Percentiles rank a stretch among this genome's conserved stretches.
These are phyloP conservation scores for Musa itinerans DNA, from an alignment of 176 grass and related monocot genomes.

Conservation along the genomic window DNA sequence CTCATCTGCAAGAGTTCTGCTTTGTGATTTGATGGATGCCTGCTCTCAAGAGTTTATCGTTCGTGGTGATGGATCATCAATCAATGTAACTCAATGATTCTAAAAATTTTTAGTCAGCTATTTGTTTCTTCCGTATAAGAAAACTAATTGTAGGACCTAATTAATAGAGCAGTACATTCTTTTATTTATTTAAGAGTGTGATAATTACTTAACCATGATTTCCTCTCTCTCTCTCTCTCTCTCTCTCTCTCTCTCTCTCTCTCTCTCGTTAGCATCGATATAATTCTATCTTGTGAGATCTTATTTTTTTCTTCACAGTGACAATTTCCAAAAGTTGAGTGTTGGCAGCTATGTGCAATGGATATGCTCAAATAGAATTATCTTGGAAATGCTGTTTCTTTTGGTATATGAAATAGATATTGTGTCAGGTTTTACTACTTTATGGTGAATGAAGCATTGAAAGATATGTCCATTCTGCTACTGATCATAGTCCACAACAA, in stretches of 20 bases:
- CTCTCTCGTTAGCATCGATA: background rate
- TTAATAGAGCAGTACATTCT: constrained; percentile 91
- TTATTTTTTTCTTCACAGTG: too few relatives aligned
- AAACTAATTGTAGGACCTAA: constrained; percentile 73
- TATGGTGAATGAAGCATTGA: too few relatives aligned
- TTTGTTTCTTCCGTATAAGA: constrained; percentile 22
- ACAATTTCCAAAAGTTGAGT: too few relatives aligned
- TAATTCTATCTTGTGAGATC: too few relatives aligned
- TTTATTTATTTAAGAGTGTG: constrained; percentile 34
- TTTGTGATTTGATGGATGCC: constrained; percentile 53
- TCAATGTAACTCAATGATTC: background rate
- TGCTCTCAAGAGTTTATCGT: constrained; percentile 73
- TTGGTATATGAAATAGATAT: too few relatives aligned
- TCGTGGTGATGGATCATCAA: constrained; percentile 30
- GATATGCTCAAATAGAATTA: too few relatives aligned
- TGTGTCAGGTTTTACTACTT: too few relatives aligned
- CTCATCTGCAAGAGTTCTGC: background rate
- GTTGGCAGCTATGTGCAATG: too few relatives aligned
- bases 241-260: background rate
- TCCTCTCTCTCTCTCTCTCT: background rate
- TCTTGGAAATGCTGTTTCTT: too few relatives aligned
- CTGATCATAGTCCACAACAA: too few relatives aligned
- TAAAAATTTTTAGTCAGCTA: constrained; percentile 43
- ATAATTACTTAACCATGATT: background rate
- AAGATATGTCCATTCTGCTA: too few relatives aligned